Conservation (phyloP, 2,329 filamentous ascomycete species). For the Aphanocladium album region DNA sequence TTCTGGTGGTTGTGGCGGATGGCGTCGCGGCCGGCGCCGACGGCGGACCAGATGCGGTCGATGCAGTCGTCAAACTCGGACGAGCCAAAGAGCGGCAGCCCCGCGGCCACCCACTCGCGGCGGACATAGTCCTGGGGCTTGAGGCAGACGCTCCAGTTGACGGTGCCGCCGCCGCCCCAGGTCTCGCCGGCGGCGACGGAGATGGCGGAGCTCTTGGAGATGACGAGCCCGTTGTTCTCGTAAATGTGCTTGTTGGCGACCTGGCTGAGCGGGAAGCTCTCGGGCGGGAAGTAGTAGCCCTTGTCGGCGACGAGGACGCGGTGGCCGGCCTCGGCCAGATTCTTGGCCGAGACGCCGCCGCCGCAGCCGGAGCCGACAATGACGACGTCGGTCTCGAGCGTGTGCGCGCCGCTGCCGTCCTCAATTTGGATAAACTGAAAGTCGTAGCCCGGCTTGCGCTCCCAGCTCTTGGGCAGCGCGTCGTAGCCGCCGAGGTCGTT, state of each 20-base stretch:
- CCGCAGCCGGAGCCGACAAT: slow-evolving; percentile 86
- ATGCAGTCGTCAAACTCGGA: slow-evolving; percentile 71
- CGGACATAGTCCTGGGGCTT: slow-evolving; percentile 71
- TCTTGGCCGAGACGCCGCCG: slow-evolving; percentile 75
- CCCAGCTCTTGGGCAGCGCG: slow-evolving; percentile 46
- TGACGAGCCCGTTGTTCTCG: slow-evolving; percentile 57
- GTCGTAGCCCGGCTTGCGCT: slow-evolving; percentile 43
- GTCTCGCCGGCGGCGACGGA: slow-evolving; percentile 62
- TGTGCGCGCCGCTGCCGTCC: slow-evolving; percentile 39
- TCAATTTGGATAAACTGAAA: slow-evolving; percentile 59
- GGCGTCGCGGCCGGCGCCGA: slow-evolving; percentile 65
- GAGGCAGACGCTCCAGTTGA: slow-evolving; percentile 74
- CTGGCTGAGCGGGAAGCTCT: slow-evolving; percentile 70
- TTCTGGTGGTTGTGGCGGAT: slow-evolving; percentile 73
- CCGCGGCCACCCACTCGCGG: slow-evolving; percentile 69
- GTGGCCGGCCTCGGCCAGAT: slow-evolving; percentile 70
- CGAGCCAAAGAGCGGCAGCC: slow-evolving; percentile 69
- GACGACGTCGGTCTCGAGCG: slow-evolving; percentile 73
- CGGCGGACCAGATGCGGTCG: slow-evolving; percentile 71
- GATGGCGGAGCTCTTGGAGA: slow-evolving; percentile 53
- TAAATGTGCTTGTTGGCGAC: slow-evolving; percentile 58
- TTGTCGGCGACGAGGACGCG: slow-evolving; percentile 79
- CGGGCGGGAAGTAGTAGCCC: slow-evolving; percentile 67
- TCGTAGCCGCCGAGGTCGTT: slow-evolving; percentile 53
- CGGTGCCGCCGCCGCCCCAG: slow-evolving; percentile 81